These are phyloP conservation scores for Microstegium vimineum DNA, from an alignment of 176 grass and related monocot species.

Conservation along the genomic window DNA sequence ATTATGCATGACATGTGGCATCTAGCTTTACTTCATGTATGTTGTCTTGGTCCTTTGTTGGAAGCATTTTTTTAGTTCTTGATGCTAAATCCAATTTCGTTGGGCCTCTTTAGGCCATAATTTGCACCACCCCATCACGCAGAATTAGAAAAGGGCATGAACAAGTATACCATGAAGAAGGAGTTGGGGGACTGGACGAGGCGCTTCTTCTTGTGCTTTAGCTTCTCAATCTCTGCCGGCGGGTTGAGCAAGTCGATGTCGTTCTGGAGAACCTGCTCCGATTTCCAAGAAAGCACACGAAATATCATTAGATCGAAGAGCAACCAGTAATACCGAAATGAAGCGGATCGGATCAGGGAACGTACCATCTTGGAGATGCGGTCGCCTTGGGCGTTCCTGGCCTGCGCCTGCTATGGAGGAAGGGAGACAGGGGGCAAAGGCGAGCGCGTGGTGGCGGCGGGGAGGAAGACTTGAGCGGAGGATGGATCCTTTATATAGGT, in stretches of 20 bases:
- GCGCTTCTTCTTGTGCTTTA: constrained; percentile 89
- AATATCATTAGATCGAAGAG: neutral
- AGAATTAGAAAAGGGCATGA: neutral
- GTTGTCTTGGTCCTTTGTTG: neutral
- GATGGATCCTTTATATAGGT: neutral
- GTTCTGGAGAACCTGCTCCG: constrained; percentile 61
- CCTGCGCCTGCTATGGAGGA: neutral
- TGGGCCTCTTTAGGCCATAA: neutral
- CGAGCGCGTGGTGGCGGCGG: neutral
- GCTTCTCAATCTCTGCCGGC: constrained; percentile 71
- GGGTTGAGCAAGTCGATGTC: constrained; percentile 91
- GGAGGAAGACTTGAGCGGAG: neutral
- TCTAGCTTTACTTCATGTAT: neutral
- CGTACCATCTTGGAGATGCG: constrained; percentile 22
- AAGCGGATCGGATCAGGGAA: neutral
- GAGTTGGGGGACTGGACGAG: constrained; percentile 88
- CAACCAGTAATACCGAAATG: neutral
- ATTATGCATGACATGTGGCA: neutral
- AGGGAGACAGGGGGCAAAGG: neutral
- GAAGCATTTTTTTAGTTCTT: too few species aligned
- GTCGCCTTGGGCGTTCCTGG: neutral
- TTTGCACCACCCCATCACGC: neutral
- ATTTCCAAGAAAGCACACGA: neutral
- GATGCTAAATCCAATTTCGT: neutral
- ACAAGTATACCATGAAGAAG: constrained; percentile 60